A percentile compares a stretch with the other conserved stretches of the same genome.
Evolutionary conservation across 257 asterid genomes (phyloP).

Genomic region (Anisodus acutangulus): DNA sequence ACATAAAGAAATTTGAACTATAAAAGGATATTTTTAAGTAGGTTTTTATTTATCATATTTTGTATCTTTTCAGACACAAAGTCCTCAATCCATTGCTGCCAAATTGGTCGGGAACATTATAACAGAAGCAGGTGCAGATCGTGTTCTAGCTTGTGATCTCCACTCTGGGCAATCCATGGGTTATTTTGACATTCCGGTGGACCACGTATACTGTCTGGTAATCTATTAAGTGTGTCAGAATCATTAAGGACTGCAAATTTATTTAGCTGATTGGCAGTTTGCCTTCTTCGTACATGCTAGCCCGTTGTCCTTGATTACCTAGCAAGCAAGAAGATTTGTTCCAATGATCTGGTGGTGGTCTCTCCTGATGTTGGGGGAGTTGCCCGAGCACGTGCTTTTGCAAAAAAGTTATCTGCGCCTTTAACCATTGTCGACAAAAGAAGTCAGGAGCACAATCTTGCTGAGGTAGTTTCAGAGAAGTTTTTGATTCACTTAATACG

Average conservation of each 20-base stretch:
- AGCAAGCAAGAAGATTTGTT: constrained; percentile 81
- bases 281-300: constrained; percentile 38
- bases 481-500: neutral
- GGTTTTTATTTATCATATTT: constrained; percentile 15
- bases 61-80: constrained; percentile 66
- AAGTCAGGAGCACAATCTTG: constrained; percentile 77
- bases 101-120: constrained; percentile 84
- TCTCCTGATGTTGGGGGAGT: constrained; percentile 98
- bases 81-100: constrained; percentile 91
- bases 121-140: constrained; percentile 93
- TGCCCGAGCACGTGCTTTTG: constrained; percentile 94
- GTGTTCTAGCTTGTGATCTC: constrained; percentile 92
- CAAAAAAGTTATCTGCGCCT: constrained; percentile 88
- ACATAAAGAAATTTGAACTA: neutral
- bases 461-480: constrained; percentile 62
- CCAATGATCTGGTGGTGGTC: constrained; percentile 86
- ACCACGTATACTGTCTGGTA: constrained; percentile 89
- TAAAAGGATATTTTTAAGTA: neutral
- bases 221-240: constrained; percentile 10
- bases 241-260: constrained; percentile 15
- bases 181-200: constrained; percentile 93
- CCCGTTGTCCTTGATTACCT: constrained; percentile 94
- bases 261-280: constrained; percentile 14
- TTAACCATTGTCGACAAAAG: constrained; percentile 92
- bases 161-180: constrained; percentile 98